Percentiles rank a stretch among this genome's conserved stretches.
phyloP scores from a whole-genome alignment of 805 yeast species.

The Danielia oregonensis region DNA sequence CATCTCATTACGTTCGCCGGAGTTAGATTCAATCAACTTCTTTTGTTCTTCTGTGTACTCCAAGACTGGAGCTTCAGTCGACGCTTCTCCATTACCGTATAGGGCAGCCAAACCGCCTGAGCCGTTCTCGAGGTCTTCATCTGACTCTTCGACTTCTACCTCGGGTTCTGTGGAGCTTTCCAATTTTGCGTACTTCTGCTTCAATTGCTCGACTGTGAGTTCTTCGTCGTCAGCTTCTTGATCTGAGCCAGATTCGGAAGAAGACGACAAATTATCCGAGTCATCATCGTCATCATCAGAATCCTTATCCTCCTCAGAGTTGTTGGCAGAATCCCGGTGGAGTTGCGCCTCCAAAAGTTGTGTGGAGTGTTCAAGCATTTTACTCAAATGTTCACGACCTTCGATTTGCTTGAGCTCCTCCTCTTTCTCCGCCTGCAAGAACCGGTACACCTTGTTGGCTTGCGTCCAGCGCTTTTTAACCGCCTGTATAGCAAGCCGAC shows the following conservation, averaged over 20 bases:
- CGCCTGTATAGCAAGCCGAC: conserved; percentile 77
- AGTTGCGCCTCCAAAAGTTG: conserved; percentile 84
- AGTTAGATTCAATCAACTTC: conserved; percentile 20
- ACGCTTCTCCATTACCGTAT: conserved; percentile 20
- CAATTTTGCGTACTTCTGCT: conserved; percentile 51
- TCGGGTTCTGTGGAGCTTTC: conserved; percentile 19
- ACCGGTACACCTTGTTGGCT: conserved; percentile 77
- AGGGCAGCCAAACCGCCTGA: conserved; percentile 26
- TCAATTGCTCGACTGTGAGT: conserved; percentile 53
- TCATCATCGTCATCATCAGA: conserved; percentile 16
- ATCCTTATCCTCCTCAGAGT: conserved; percentile 23
- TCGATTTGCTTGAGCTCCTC: conserved; percentile 75
- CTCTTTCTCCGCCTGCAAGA: conserved; percentile 69
- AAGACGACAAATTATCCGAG: conserved; percentile 17
- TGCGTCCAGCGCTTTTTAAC: conserved; percentile 88
- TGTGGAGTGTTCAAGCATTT: conserved; percentile 88
- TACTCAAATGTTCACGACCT: conserved; percentile 83
- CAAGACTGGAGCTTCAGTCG: conserved; percentile 1
- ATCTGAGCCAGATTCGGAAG: conserved; percentile 22
- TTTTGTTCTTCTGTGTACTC: conserved; percentile 35
- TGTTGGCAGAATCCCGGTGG: conserved; percentile 31
- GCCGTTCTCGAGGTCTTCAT: conserved; percentile 9
- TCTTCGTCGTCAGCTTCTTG: conserved; percentile 35
- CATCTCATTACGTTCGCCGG: conserved; percentile 13
- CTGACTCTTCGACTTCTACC: conserved; percentile 9